Evolutionary conservation across 2,329 filamentous ascomycete genomes (phyloP), one percentile per base, ranked within the genome.

Genomic region (Aureobasidium sp.): DNA sequence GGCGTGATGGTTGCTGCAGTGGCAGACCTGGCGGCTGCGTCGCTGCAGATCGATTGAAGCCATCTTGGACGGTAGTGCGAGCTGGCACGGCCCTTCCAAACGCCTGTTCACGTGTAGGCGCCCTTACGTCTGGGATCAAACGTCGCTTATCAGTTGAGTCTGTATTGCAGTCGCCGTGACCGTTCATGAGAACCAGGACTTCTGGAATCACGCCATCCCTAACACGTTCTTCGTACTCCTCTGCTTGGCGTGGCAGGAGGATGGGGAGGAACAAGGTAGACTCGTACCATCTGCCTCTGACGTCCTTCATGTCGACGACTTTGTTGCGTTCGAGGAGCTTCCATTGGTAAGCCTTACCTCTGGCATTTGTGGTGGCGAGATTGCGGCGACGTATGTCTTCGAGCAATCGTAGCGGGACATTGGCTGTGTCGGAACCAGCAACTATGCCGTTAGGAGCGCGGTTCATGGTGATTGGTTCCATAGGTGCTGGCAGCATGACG

Each of bases 201-300:
- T 75, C 73, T 29, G 65, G 64, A 2, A 73, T 66, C 14, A 73
- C 70, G 24, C 73, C 73, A 35, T 67, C 67, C 1, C 66, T 62
- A 27, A 64, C 60, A 19, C 66, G 64, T 27, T 68, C 64, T 15
- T 68, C 66, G 61, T 67, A 73, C 4, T 60, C 57, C 35, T 57
- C 17, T 54, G 67, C n/a, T 62, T 52, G 57, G 15, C 61, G 67
- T 17, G 64, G 63, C 42, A 73, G 68, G 2, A 77, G 68, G 37
- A 77, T 71, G 5, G 75, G 75, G 27, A 83, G 76, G 3, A 85
- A 72, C 1, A 79, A 69, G 45, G 74, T 77, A 2, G 79, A 79
- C 69, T 85, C 83, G 69, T 85, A 85, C 83, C 83, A 85, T 11
- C 83, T 77, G 8, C 83, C 83, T 68, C 83, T 83, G 66, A 85